Conservation (phyloP, 2,329 filamentous ascomycete genomes). For the Xylariaceae sp. region DNA sequence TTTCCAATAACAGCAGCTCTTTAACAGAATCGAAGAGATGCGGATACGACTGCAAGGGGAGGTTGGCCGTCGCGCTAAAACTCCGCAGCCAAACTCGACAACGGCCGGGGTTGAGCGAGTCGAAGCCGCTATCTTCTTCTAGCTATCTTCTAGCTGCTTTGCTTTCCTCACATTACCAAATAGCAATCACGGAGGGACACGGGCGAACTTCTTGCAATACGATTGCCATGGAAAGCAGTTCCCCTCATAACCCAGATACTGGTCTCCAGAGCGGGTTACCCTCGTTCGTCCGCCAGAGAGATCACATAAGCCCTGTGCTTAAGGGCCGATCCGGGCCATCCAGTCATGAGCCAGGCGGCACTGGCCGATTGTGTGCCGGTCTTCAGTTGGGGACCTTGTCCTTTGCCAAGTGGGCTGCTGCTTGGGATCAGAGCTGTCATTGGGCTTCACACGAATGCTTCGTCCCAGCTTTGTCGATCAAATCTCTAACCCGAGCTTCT, state of each 20-base stretch:
- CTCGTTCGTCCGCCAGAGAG: not conserved
- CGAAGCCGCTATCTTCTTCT: not conserved
- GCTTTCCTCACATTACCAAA: too few relatives aligned
- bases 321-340: conserved; percentile 5
- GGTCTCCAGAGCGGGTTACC: not conserved
- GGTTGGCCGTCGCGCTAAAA: conserved; percentile 3
- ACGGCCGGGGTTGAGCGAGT: not conserved
- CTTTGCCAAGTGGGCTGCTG: too few relatives aligned
- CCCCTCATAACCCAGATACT: too few relatives aligned
- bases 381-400: not conserved
- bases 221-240: not conserved
- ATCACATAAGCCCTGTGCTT: not conserved
- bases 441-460: conserved; percentile 2
- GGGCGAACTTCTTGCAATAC: not conserved
- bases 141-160: too few relatives aligned
- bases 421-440: not conserved
- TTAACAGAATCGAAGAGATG: not conserved
- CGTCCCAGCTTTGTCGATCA: conserved; percentile 5
- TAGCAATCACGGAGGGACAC: not conserved
- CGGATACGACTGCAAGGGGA: not conserved
- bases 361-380: too few relatives aligned
- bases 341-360: conserved; percentile 10
- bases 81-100: not conserved
- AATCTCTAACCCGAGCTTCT: conserved; percentile 5
- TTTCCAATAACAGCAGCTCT: conserved; percentile 2